A percentile compares a stretch with the other conserved stretches of the same genome.
Conservation (phyloP, 179 eudicot species). For the Camellia oleifera region DNA sequence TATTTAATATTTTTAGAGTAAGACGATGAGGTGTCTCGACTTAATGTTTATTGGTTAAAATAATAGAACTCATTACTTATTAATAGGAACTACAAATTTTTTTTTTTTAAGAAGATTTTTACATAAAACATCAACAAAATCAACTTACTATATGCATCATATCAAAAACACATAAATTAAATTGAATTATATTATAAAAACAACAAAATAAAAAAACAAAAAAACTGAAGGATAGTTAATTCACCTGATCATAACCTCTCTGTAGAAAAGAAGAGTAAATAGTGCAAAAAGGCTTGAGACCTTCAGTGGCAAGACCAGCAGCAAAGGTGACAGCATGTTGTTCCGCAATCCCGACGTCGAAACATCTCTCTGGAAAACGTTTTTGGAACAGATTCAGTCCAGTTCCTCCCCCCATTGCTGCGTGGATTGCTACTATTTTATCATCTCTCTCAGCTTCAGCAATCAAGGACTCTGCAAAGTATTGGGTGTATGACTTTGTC, state of each 20-base stretch:
- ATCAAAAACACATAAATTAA: background rate
- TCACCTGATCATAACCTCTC: slow-evolving; percentile 41
- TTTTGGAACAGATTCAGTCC: slow-evolving; percentile 30
- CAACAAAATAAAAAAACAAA: background rate
- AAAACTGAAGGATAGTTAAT: background rate
- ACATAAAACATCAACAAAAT: too few relatives aligned
- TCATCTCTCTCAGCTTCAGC: slow-evolving; percentile 37
- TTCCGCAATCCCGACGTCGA: slow-evolving; percentile 35
- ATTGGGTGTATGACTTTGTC: slow-evolving; percentile 28
- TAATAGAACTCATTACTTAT: too few relatives aligned
- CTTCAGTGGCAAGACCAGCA: slow-evolving; percentile 36
- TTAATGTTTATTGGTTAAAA: too few relatives aligned
- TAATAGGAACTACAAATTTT: too few relatives aligned
- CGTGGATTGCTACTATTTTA: slow-evolving; percentile 32
- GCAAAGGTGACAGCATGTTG: slow-evolving; percentile 42
- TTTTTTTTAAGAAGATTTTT: too few relatives aligned
- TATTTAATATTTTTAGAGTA: too few relatives aligned
- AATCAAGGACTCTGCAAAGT: slow-evolving; percentile 34
- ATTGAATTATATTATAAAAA: background rate
- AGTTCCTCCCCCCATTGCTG: slow-evolving; percentile 45
- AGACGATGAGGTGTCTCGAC: too few relatives aligned
- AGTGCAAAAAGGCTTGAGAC: slow-evolving; percentile 32
- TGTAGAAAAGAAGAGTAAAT: slow-evolving; percentile 38
- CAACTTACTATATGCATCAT: too few relatives aligned
- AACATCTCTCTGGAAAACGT: slow-evolving; percentile 25